These are phyloP conservation scores for Trichoderma sp. DNA, from an alignment of 2,329 filamentous ascomycete species.

Conservation along the genomic window DNA sequence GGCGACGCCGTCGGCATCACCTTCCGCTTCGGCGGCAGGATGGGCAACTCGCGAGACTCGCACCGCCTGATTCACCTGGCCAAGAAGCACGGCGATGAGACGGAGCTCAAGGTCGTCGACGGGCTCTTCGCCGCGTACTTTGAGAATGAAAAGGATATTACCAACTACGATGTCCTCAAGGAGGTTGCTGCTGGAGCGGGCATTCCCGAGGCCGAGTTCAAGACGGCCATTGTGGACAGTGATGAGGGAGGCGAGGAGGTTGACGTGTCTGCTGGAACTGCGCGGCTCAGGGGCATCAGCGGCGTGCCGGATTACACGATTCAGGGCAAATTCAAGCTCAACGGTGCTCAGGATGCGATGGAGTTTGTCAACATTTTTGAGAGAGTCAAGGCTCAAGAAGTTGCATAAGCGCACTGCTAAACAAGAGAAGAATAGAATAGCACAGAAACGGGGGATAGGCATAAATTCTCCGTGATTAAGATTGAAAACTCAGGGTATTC, in stretches of 20 bases:
- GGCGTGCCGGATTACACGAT: slow-evolving; percentile 74
- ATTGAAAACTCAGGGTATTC: background rate
- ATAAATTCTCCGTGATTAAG: background rate
- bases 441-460: background rate
- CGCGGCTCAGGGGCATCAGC: slow-evolving; percentile 41
- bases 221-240: slow-evolving; percentile 38
- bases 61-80: slow-evolving; percentile 48
- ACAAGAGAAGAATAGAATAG: background rate
- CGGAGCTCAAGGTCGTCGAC: slow-evolving; percentile 56
- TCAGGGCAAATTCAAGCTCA: slow-evolving; percentile 62
- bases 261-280: slow-evolving; percentile 30
- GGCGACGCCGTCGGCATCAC: slow-evolving; percentile 39
- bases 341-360: slow-evolving; percentile 64
- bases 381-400: slow-evolving; percentile 42
- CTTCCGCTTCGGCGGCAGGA: slow-evolving; percentile 50
- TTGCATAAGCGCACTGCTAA: background rate
- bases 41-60: slow-evolving; percentile 45
- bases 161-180: slow-evolving; percentile 38
- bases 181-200: slow-evolving; percentile 39
- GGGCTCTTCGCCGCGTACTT: slow-evolving; percentile 44
- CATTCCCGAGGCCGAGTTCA: slow-evolving; percentile 41
- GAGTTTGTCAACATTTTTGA: slow-evolving; percentile 66
- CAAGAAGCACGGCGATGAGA: slow-evolving; percentile 45
- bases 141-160: slow-evolving; percentile 43
- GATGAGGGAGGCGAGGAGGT: slow-evolving; percentile 47